Conservation (phyloP, 2,329 filamentous ascomycete genomes). For the Dothidotthia symphoricarpi region DNA sequence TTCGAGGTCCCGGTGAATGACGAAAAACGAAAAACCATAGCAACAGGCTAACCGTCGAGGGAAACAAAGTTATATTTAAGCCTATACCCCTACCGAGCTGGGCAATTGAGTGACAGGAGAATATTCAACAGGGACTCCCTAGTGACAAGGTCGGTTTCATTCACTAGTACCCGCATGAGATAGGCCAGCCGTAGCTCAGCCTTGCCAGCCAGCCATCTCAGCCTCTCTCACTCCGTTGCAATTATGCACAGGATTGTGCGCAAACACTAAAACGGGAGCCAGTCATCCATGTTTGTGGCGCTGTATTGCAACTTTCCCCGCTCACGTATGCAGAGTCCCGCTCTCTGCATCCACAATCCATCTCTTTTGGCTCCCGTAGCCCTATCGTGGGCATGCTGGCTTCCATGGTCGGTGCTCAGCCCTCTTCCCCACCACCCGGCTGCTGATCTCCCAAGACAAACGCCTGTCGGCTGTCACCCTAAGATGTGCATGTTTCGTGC, state of each 20-base stretch:
- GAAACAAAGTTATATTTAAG: conserved; percentile 9
- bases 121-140: conserved; percentile 10
- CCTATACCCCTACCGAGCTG: conserved; percentile 7
- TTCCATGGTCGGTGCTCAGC: conserved; percentile 3
- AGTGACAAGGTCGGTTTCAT: conserved; percentile 12
- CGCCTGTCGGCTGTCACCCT: conserved; percentile 39
- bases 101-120: conserved; percentile 21
- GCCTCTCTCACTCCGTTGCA: conserved; percentile 21
- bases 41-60: conserved; percentile 1
- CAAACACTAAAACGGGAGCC: too few species aligned
- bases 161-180: conserved; percentile 12
- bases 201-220: conserved; percentile 26
- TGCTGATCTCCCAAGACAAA: conserved; percentile 15
- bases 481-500: conserved; percentile 27
- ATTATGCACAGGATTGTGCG: conserved; percentile 5
- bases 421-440: conserved; percentile 6
- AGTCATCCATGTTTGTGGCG: conserved; percentile 16
- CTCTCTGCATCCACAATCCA: too few species aligned
- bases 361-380: too few species aligned
- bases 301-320: conserved; percentile 30
- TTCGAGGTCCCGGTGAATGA: conserved; percentile 5
- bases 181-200: conserved; percentile 31
- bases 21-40: conserved; percentile 6
- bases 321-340: conserved; percentile 8
- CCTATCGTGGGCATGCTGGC: too few species aligned